Base-by-base conservation (phyloP, 805 yeast species). In the Candida multigemmis region DNA sequence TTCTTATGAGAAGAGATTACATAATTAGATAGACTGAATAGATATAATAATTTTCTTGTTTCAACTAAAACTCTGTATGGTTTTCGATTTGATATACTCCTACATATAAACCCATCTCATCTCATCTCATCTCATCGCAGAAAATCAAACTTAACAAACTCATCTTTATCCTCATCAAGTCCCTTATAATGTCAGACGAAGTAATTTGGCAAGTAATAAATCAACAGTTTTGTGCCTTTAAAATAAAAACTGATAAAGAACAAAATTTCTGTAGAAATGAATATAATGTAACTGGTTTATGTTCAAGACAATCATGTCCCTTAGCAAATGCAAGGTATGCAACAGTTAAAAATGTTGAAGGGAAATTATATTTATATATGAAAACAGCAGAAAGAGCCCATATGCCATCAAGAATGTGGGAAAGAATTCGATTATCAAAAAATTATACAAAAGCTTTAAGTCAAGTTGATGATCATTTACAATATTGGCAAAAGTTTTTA, bases 351-450 rank as follows among this genome's bases (percentile, higher is more conserved):
- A 77, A 72, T 40, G 67, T 80, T 16, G 84, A 80, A 38, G 95
- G 94, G 5, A 72, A 72, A 48, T 57, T 85, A 25, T 84, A 83
- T 44, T 59, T 84, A 19, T 91, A 91, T 58, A 91, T 91, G 85
- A 91, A 91, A 53, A 91, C 97, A 1, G 94, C 93, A 1, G 99
- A 91, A 61, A 76, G 99, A 59, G 93, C 94, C 12, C 97, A 91
- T 50, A 82, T 86, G 37, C 99, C 99, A 9, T 74, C 82, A 23
- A 80, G 81, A 44, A 62, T 84, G 51, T 91, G 99, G 99, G 96
- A 91, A 58, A 72, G 96, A 45, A 80, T 91, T 48, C 81, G 78
- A 53, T 67, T 91, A 34, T 81, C 91, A 24, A 86, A 84, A 56
- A 87, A 91, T 54, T 91, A 86, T 53, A 69, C 78, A 28, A 81